These are phyloP conservation scores for Alternaria novae-zelandiae DNA, from an alignment of 2,329 filamentous ascomycete genomes.

Conservation along the genomic window DNA sequence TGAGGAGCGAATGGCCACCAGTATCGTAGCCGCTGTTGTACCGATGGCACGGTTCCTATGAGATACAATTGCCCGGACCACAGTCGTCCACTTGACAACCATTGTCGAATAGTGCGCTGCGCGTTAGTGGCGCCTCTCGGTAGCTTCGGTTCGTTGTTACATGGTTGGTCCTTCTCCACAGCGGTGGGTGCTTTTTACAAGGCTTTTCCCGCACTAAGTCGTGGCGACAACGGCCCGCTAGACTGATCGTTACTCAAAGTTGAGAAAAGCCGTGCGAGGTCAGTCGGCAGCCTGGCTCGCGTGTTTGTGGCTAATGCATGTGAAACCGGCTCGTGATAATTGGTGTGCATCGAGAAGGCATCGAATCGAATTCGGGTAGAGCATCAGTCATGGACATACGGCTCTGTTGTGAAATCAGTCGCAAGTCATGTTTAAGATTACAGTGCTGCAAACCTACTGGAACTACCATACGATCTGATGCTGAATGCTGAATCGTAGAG, in stretches of 20 bases:
- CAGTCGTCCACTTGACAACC: slow-evolving; percentile 13
- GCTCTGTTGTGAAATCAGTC: neutral
- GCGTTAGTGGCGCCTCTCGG: slow-evolving; percentile 12
- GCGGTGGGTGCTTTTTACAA: slow-evolving; percentile 17
- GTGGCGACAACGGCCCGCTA: slow-evolving; percentile 32
- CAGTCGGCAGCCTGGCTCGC: slow-evolving; percentile 18
- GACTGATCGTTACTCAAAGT: slow-evolving; percentile 21
- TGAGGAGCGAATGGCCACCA: neutral
- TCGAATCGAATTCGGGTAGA: neutral
- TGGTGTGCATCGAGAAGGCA: slow-evolving; percentile 10
- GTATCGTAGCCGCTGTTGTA: slow-evolving; percentile 6
- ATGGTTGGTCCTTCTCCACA: slow-evolving; percentile 2
- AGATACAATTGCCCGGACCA: slow-evolving; percentile 7
- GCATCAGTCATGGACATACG: neutral
- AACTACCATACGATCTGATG: neutral
- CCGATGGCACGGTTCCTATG: slow-evolving; percentile 16
- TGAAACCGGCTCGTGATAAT: neutral
- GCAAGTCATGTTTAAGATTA: slow-evolving; percentile 4
- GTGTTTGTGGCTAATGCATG: slow-evolving; percentile 14
- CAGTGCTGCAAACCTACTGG: neutral
- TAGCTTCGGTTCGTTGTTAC: slow-evolving; percentile 7
- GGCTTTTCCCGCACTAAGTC: slow-evolving; percentile 29
- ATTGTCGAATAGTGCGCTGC: slow-evolving; percentile 9
- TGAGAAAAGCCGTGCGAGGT: slow-evolving; percentile 16
- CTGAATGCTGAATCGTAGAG: neutral